Percentiles rank a stretch among this genome's conserved stretches.
These are phyloP conservation scores for Kernera saxatilis DNA, from an alignment of 345 rosid genomes.

Conservation along the genomic window DNA sequence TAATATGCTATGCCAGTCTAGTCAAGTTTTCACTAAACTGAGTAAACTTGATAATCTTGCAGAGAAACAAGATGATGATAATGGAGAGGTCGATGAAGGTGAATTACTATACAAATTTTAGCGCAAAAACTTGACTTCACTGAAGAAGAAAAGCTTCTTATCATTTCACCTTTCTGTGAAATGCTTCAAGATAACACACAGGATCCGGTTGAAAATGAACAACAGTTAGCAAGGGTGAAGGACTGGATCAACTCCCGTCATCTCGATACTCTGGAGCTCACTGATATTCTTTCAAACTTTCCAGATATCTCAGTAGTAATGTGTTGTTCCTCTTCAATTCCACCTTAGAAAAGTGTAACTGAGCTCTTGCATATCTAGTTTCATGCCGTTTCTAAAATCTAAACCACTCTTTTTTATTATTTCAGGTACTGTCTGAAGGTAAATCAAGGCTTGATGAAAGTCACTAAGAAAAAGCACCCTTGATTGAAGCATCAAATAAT, in stretches of 20 bases:
- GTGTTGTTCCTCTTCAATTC: background rate
- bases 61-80: constrained; percentile 63
- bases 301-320: constrained; percentile 79
- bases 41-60: constrained; percentile 26
- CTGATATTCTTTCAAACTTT: constrained; percentile 75
- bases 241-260: constrained; percentile 62
- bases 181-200: constrained; percentile 60
- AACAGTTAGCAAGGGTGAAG: constrained; percentile 70
- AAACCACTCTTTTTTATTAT: constrained; percentile 7
- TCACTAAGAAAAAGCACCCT: background rate
- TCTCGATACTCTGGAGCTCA: constrained; percentile 49
- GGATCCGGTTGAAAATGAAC: constrained; percentile 80
- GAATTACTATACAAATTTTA: background rate
- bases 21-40: constrained; percentile 11
- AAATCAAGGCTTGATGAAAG: constrained; percentile 21
- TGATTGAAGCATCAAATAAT: constrained; percentile 2
- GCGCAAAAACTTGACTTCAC: background rate
- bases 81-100: constrained; percentile 68
- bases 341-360: background rate
- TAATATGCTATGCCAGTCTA: background rate
- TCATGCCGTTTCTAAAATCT: background rate
- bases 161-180: background rate
- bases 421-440: constrained; percentile 89
- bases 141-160: background rate
- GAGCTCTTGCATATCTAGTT: constrained; percentile 1